Conservation (phyloP, 768 basidiomycete genomes). For the Naganishia vishniacii region DNA sequence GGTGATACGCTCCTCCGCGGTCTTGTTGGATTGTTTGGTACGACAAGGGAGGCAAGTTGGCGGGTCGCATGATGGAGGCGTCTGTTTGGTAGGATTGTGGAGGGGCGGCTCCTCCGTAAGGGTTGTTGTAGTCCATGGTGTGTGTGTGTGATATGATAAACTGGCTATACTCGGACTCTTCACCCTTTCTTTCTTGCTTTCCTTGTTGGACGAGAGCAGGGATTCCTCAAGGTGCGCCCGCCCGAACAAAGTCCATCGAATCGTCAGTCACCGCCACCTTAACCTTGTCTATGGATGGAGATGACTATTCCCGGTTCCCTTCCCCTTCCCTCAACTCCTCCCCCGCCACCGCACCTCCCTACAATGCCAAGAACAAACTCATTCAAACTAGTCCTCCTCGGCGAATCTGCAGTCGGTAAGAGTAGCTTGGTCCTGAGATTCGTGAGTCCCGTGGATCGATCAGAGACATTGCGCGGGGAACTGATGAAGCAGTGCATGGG, state of each 20-base stretch:
- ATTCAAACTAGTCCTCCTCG: constrained; percentile 94
- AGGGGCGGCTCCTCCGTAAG: not conserved
- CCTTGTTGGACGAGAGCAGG: no score
- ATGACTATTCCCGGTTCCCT: not conserved
- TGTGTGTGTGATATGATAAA: not conserved
- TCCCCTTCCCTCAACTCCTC: not conserved
- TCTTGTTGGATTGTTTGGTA: constrained; percentile 5
- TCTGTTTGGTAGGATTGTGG: constrained; percentile 3
- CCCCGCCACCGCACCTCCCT: not conserved
- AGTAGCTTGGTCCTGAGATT: constrained; percentile 85
- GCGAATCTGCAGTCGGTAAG: constrained; percentile 97
- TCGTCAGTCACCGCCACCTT: not conserved
- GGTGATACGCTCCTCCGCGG: no score
- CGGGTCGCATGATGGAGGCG: constrained; percentile 13
- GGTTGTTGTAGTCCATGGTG: constrained; percentile 15
- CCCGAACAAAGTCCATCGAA: not conserved
- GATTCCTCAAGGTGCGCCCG: no score
- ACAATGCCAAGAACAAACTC: constrained; percentile 28
- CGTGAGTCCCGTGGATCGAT: constrained; percentile 55
- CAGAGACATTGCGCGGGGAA: no score
- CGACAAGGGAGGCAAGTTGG: constrained; percentile 1
- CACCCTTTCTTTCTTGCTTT: no score
- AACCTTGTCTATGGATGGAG: no score
- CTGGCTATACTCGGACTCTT: not conserved
- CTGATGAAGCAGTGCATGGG: no score